phyloP scores from a whole-genome alignment of 108 stramenopile species.

The Fragilariopsis cylindrus region DNA sequence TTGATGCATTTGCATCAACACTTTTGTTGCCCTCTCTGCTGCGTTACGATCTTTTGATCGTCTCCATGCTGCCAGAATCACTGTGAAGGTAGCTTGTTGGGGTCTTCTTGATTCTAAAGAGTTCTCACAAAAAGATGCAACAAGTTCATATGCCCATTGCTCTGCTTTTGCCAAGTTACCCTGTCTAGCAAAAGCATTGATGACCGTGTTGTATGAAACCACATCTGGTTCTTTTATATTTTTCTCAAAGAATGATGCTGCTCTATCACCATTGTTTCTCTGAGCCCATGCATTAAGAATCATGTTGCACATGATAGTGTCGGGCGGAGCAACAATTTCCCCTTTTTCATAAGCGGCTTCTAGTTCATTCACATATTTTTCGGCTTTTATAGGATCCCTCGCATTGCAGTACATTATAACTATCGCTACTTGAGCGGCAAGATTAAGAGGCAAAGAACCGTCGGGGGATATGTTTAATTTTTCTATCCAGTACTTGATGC shows the following conservation, averaged over 20 bases:
- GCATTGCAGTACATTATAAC: slow-evolving; percentile 15
- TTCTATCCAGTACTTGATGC: slow-evolving; percentile 21
- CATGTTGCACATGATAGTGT: slow-evolving; percentile 31
- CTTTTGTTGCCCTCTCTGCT: slow-evolving; percentile 12
- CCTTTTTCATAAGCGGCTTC: background rate
- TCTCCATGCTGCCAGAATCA: slow-evolving; percentile 17
- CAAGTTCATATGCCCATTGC: slow-evolving; percentile 11
- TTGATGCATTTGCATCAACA: slow-evolving; percentile 25
- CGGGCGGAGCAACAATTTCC: slow-evolving; percentile 12
- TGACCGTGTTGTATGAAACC: slow-evolving; percentile 32
- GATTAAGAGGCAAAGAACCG: slow-evolving; percentile 1
- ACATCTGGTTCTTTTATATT: slow-evolving; percentile 7
- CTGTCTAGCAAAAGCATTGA: slow-evolving; percentile 25
- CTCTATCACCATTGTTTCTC: slow-evolving; percentile 13
- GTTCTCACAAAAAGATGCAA: slow-evolving; percentile 12
- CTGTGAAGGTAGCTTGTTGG: slow-evolving; percentile 27
- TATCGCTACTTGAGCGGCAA: slow-evolving; percentile 17
- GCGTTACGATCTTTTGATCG: slow-evolving; percentile 15
- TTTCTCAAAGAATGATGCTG: slow-evolving; percentile 17
- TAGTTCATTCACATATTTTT: slow-evolving; percentile 19
- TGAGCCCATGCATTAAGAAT: slow-evolving; percentile 28
- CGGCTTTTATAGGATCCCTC: slow-evolving; percentile 18
- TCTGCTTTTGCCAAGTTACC: slow-evolving; percentile 21
- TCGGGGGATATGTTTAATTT: background rate
- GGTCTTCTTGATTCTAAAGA: background rate